These are phyloP conservation scores for Lipomyces orientalis DNA, from an alignment of 805 yeast genomes.

Conservation along the genomic window DNA sequence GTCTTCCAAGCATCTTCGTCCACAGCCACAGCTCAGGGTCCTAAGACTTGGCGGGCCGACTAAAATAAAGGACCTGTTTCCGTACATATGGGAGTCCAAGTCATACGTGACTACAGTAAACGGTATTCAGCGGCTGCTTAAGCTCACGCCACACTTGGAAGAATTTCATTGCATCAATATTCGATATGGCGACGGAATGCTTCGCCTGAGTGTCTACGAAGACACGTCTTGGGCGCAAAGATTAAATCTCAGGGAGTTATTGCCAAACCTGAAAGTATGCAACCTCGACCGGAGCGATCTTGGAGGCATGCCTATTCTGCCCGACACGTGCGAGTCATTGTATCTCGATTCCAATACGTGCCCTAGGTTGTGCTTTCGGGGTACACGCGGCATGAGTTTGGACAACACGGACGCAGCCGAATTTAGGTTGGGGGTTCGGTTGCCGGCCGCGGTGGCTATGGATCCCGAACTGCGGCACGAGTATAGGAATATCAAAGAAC, in stretches of 20 bases:
- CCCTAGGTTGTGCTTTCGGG: background rate
- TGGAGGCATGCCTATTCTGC: background rate
- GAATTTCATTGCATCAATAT: constrained; percentile 2
- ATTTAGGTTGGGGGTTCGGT: background rate
- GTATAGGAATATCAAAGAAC: background rate
- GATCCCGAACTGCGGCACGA: background rate
- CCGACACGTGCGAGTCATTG: background rate
- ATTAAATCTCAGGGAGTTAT: background rate
- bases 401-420: background rate
- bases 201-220: background rate
- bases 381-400: background rate
- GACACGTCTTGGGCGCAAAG: background rate
- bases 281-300: background rate
- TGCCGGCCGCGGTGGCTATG: background rate
- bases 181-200: background rate
- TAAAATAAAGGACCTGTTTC: background rate
- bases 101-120: background rate
- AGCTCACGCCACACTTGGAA: background rate
- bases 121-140: background rate
- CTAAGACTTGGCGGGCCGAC: background rate
- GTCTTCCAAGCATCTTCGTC: background rate
- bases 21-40: background rate
- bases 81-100: background rate
- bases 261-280: background rate
- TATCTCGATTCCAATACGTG: background rate